phyloP scores from a whole-genome alignment of 768 basidiomycete genomes.

The Russula ochroleuca region DNA sequence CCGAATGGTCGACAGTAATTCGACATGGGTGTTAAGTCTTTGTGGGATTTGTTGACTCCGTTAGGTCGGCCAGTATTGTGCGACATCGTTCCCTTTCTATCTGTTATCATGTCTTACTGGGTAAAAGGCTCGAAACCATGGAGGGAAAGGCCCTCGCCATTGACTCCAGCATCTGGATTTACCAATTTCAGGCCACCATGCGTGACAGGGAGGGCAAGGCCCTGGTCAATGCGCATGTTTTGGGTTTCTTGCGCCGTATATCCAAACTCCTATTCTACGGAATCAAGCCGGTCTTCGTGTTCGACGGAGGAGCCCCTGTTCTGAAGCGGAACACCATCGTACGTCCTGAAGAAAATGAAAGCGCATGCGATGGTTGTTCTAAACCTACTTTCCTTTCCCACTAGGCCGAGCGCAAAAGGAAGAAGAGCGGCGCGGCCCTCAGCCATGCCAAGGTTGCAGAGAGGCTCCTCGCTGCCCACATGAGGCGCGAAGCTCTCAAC shows the following conservation, averaged over 20 bases:
- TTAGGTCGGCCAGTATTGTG: slow-evolving; percentile 92
- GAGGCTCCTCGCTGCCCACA: slow-evolving; percentile 85
- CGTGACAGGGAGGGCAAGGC: slow-evolving; percentile 92
- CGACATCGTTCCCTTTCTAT: slow-evolving; percentile 5
- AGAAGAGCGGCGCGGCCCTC: slow-evolving; percentile 85
- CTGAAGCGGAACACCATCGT: slow-evolving; percentile 90
- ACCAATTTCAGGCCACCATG: slow-evolving; percentile 99
- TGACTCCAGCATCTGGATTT: slow-evolving; percentile 99
- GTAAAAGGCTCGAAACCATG: slow-evolving; percentile 72
- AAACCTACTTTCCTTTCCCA: neutral
- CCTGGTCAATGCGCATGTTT: slow-evolving; percentile 87
- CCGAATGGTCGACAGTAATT: neutral
- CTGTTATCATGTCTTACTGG: neutral
- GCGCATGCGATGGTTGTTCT: slow-evolving; percentile 10
- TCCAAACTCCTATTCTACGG: slow-evolving; percentile 95
- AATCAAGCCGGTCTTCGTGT: slow-evolving; percentile 97
- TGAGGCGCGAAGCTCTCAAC: slow-evolving; percentile 83
- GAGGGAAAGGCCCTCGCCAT: slow-evolving; percentile 96
- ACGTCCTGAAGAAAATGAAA: slow-evolving; percentile 31
- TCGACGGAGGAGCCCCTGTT: slow-evolving; percentile 92
- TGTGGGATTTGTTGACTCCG: slow-evolving; percentile 91
- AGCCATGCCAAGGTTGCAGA: slow-evolving; percentile 88
- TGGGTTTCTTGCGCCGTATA: slow-evolving; percentile 87
- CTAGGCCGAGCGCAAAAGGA: slow-evolving; percentile 81
- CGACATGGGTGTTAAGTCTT: slow-evolving; percentile 90